Evolutionary conservation across 345 rosid species (phyloP), one percentile per base, ranked within the genome.

Genomic region (Salix dunnii): DNA sequence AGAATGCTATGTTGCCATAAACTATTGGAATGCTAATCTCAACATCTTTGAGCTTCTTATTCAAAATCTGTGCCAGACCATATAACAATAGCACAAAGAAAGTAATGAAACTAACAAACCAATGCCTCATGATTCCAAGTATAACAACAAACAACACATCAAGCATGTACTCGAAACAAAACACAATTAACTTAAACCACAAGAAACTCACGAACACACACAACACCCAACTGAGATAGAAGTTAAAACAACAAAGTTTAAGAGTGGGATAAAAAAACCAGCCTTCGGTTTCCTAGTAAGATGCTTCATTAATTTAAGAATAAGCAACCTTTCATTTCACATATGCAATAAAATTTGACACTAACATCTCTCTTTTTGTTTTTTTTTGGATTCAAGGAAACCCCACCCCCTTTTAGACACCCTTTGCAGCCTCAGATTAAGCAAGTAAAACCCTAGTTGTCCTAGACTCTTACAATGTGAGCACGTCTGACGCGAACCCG

Each of bases 1-100:
- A 92, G 69, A 88, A 90, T 35, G 94, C 91, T 61, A 89, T 72
- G 35, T 90, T 90, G 27, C 97, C 94, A 20, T 87, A 90, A 68
- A 92, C 94, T 72, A 92, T 82, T 18, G 97, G 97, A 79, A 90
- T 80, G 76, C 91, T 86, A 80, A 92, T 80, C 80, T 92, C 94
- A 16, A 86, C 83, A 74, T 92, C 97, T 83, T 87, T 90, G 75
- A 88, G 90, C 84, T 89, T 90, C 89, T 90, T 85, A 77, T 72
- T 82, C 71, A 77, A 51, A 55, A 63, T 87, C 94, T 89, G 80
- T 51, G 63, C 35, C 73, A 71, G 48, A 72, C 74, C 46, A 77
- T 74, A 33, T 35, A 68, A 68, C 20, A 27, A 43, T 17, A 18
- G 35, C 20, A 38, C 21, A 11, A 53, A 1, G 58, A 71, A 69